These are phyloP conservation scores for Phyllachora maydis DNA, from an alignment of 2,329 filamentous ascomycete species.

Conservation along the genomic window DNA sequence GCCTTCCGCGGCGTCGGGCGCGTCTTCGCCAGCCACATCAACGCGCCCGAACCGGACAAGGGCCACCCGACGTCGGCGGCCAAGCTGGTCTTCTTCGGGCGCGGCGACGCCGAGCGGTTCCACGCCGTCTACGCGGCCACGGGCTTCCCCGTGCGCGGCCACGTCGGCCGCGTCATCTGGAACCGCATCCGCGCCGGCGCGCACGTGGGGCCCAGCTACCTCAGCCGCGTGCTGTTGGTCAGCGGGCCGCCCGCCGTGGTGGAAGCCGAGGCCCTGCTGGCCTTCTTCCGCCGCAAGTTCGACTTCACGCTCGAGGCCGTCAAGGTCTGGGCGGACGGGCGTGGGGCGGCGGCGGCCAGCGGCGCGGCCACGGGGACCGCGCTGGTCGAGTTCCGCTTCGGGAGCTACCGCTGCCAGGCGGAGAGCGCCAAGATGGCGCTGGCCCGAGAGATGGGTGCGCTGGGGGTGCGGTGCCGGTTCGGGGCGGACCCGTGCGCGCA, in stretches of 20 bases:
- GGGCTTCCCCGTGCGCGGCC: conserved; percentile 11
- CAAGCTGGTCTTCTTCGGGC: conserved; percentile 28
- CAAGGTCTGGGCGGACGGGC: background rate
- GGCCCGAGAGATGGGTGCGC: conserved; percentile 4
- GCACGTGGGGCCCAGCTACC: conserved; percentile 9
- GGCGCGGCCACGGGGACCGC: too few species aligned
- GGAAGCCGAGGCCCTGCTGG: conserved; percentile 16
- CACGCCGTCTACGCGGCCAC: background rate
- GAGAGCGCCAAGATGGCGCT: conserved; percentile 19
- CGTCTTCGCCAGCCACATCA: conserved; percentile 29
- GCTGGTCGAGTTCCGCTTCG: conserved; percentile 32
- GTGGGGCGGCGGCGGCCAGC: too few species aligned
- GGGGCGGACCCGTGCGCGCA: too few species aligned
- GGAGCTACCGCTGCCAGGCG: conserved; percentile 32
- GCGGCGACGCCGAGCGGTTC: conserved; percentile 15
- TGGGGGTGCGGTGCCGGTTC: background rate
- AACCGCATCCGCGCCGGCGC: conserved; percentile 23
- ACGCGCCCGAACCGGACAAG: conserved; percentile 16
- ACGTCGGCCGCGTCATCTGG: conserved; percentile 12
- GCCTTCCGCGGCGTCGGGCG: conserved; percentile 24
- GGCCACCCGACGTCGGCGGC: conserved; percentile 18
- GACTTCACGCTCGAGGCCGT: conserved; percentile 25
- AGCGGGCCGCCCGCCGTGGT: conserved; percentile 21
- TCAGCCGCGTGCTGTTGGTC: conserved; percentile 28
- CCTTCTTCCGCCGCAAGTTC: conserved; percentile 20